Evolutionary conservation across 371 early-diverging fungal species (phyloP).

Genomic region (Rhizopus stolonifer): DNA sequence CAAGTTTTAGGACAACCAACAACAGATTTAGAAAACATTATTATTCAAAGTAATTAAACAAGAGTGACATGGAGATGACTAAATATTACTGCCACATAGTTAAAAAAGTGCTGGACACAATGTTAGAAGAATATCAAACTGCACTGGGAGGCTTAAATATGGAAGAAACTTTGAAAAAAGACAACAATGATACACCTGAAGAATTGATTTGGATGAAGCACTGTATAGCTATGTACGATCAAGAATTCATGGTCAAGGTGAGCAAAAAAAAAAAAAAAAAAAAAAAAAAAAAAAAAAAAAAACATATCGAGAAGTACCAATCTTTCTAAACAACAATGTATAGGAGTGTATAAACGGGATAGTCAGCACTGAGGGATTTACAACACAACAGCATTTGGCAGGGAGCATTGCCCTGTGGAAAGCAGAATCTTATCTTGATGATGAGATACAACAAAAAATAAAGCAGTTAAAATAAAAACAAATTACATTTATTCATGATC

Average conservation of each 20-base stretch:
- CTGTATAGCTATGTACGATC: constrained; percentile 31
- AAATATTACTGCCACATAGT: constrained; percentile 5
- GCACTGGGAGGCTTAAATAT: constrained; percentile 5
- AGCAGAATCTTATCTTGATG: constrained; percentile 33
- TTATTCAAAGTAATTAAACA: constrained; percentile 14
- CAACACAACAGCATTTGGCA: constrained; percentile 31
- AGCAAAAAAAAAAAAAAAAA: background rate
- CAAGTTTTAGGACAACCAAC: constrained; percentile 16
- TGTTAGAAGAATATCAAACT: constrained; percentile 23
- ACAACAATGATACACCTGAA: constrained; percentile 14
- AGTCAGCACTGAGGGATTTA: constrained; percentile 22
- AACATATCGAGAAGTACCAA: too few species aligned
- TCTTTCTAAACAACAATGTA: background rate
- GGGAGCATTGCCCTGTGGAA: constrained; percentile 33
- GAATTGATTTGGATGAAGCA: constrained; percentile 10
- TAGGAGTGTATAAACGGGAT: constrained; percentile 28
- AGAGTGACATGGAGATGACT: too few species aligned
- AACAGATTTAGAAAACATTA: constrained; percentile 9
- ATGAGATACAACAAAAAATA: constrained; percentile 20
- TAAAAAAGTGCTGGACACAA: constrained; percentile 15
- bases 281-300: too few species aligned
- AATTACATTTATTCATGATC: too few species aligned
- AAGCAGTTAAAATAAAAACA: constrained; percentile 8
- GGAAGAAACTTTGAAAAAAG: constrained; percentile 5
- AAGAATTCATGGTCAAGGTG: constrained; percentile 35